phyloP scores from a whole-genome alignment of 495 filamentous ascomycete species.

The Rhypophila decipiens region DNA sequence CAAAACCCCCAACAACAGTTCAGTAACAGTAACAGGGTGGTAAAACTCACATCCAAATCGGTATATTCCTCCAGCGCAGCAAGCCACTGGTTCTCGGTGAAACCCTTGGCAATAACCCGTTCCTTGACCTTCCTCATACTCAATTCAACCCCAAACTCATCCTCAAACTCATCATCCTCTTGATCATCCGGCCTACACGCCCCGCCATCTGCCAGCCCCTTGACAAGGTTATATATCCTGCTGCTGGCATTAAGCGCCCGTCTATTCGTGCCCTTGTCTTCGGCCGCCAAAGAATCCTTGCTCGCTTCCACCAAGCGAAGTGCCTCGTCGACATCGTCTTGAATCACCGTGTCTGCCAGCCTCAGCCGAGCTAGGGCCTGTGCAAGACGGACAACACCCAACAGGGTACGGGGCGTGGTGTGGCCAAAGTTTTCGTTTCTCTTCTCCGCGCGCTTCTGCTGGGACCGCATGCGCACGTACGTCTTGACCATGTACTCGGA shows the following conservation, averaged over 20 bases:
- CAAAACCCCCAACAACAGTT: too few relatives aligned
- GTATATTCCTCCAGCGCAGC: constrained; percentile 86
- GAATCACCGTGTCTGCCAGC: constrained; percentile 73
- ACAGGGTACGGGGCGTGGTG: constrained; percentile 84
- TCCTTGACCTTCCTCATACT: constrained; percentile 83
- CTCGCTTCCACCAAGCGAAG: constrained; percentile 84
- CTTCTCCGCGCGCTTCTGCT: constrained; percentile 82
- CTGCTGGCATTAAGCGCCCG: constrained; percentile 74
- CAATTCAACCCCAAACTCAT: constrained; percentile 57
- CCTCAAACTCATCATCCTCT: constrained; percentile 39
- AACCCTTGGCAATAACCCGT: constrained; percentile 88
- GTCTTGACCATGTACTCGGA: constrained; percentile 95
- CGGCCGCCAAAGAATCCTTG: constrained; percentile 74
- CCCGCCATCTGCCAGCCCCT: constrained; percentile 74
- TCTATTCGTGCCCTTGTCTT: constrained; percentile 47
- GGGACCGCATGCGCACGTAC: constrained; percentile 85
- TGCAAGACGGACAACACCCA: constrained; percentile 86
- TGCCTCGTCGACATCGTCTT: constrained; percentile 94
- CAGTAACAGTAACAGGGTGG: not conserved
- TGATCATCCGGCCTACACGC: constrained; percentile 60
- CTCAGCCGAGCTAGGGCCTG: constrained; percentile 93
- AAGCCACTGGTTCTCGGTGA: constrained; percentile 87
- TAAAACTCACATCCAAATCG: constrained; percentile 68
- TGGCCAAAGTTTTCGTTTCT: constrained; percentile 78
- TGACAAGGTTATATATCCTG: constrained; percentile 90